These are phyloP conservation scores for Trichaptum fuscoviolaceum DNA, from an alignment of 768 basidiomycete species.

Conservation along the genomic window DNA sequence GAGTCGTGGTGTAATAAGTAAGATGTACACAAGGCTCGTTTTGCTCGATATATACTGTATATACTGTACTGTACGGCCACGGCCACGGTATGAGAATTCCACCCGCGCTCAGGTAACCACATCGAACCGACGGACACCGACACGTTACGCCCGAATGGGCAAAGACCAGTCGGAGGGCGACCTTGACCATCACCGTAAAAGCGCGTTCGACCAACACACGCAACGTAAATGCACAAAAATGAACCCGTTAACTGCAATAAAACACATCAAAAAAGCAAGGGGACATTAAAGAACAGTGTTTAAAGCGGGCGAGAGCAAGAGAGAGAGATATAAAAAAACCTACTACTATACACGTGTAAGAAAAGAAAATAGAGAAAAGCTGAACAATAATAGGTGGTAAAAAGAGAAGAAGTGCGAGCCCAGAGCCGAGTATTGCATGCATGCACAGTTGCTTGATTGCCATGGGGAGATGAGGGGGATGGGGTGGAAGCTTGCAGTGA, in stretches of 20 bases:
- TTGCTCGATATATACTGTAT: too few relatives aligned
- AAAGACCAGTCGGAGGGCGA: too few relatives aligned
- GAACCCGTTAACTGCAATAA: not conserved
- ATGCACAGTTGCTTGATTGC: not conserved
- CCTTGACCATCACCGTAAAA: not conserved
- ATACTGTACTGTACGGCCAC: too few relatives aligned
- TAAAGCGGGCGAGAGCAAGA: not conserved
- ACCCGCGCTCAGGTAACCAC: too few relatives aligned
- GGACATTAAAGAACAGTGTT: not conserved
- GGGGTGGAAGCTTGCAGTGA: not conserved
- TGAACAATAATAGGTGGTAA: not conserved
- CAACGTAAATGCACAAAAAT: not conserved
- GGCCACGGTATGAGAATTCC: too few relatives aligned
- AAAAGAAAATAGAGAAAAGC: not conserved
- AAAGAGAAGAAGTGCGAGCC: not conserved
- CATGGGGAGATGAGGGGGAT: too few relatives aligned
- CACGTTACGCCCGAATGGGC: too few relatives aligned
- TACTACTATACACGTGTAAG: not conserved
- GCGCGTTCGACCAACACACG: not conserved
- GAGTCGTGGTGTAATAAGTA: not conserved
- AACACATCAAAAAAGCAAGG: not conserved
- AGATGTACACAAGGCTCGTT: not conserved
- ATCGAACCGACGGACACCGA: too few relatives aligned
- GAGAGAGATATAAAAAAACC: not conserved
- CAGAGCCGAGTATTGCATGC: not conserved